Percentiles rank a stretch among this genome's conserved stretches.
Conservation (phyloP, 225 moss, liverwort and hornwort species). For the Rhytidiadelphus loreus region DNA sequence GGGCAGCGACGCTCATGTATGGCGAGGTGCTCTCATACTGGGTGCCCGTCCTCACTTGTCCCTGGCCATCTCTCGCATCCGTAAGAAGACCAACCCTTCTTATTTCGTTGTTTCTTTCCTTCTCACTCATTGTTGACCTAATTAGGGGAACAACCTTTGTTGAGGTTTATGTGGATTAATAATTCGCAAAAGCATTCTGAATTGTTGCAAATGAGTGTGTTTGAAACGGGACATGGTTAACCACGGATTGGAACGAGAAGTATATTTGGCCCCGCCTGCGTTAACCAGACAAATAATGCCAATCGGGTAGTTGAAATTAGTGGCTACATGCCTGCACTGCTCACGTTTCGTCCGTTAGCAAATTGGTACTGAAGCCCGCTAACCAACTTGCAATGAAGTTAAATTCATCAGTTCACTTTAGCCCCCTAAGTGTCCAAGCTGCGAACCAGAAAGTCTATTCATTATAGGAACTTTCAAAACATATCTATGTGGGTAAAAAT, state of each 20-base stretch:
- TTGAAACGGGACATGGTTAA: neutral
- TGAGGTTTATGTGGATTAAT: neutral
- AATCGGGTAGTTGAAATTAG: neutral
- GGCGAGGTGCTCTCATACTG: constrained; percentile 67
- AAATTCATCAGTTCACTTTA: neutral
- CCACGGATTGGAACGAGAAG: neutral
- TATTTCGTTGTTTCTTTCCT: neutral
- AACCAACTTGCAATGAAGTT: neutral
- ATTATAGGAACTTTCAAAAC: too few species aligned
- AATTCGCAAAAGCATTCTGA: neutral
- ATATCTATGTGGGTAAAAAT: too few species aligned
- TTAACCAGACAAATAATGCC: neutral
- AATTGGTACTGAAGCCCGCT: neutral
- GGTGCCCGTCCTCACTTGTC: constrained; percentile 38
- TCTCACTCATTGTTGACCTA: neutral
- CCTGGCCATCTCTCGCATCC: constrained; percentile 48
- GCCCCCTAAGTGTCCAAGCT: neutral
- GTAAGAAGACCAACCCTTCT: constrained; percentile 9
- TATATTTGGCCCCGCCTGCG: neutral
- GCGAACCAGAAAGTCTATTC: neutral
- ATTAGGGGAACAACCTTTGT: neutral
- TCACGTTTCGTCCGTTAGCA: neutral
- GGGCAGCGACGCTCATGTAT: constrained; percentile 53
- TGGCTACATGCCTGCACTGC: neutral
- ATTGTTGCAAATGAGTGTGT: neutral